Evolutionary conservation across 2,329 filamentous ascomycete species (phyloP).

Genomic region (Cercospora berteroae): DNA sequence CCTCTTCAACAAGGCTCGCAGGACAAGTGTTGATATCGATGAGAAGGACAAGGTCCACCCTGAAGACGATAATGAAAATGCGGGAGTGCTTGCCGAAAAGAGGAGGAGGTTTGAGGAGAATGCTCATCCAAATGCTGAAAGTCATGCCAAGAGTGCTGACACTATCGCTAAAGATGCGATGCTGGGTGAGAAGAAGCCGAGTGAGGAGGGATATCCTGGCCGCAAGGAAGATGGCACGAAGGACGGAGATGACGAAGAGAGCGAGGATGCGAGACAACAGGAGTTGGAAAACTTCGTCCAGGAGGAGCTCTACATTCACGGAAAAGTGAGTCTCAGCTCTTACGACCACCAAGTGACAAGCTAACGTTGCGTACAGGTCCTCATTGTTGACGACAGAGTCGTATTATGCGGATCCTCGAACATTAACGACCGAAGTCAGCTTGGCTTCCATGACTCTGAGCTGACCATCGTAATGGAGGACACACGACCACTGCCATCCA

Average conservation of each 20-base stretch:
- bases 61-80: conserved; percentile 21
- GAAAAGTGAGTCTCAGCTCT: conserved; percentile 59
- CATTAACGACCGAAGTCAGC: conserved; percentile 84
- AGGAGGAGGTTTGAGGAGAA: conserved; percentile 28
- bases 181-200: conserved; percentile 62
- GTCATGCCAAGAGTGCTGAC: conserved; percentile 44
- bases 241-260: conserved; percentile 27
- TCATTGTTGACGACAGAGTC: conserved; percentile 82
- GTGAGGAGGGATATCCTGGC: conserved; percentile 74
- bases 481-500: conserved; percentile 64
- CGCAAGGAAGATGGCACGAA: conserved; percentile 26
- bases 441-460: conserved; percentile 88
- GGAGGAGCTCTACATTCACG: conserved; percentile 94
- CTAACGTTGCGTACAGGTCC: conserved; percentile 39
- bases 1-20: conserved; percentile 38
- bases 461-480: conserved; percentile 89
- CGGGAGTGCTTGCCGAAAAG: conserved; percentile 20
- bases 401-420: conserved; percentile 70
- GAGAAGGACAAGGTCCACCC: conserved; percentile 25
- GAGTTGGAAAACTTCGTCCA: conserved; percentile 90
- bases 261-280: conserved; percentile 57
- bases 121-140: conserved; percentile 22
- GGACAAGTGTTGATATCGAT: conserved; percentile 26
- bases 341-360: neutral
- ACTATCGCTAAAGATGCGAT: conserved; percentile 77